These are phyloP conservation scores for Talaromyces atroroseus DNA, from an alignment of 2,329 filamentous ascomycete species.

Conservation along the genomic window DNA sequence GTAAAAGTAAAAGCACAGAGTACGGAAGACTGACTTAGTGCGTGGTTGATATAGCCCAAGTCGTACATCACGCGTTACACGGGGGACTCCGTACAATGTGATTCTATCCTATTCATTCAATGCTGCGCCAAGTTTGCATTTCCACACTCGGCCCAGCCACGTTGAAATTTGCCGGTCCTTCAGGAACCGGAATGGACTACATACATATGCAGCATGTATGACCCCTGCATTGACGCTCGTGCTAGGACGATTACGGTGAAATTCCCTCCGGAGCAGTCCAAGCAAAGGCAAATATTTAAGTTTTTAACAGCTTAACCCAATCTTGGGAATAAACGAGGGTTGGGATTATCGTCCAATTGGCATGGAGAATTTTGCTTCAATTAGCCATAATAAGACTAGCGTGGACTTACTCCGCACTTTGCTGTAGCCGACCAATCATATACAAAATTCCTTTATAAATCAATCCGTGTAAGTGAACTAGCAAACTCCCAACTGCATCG, in stretches of 20 bases:
- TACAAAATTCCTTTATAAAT: background rate
- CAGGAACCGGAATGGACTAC: background rate
- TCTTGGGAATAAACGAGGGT: background rate
- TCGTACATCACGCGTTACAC: background rate
- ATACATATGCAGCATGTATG: background rate
- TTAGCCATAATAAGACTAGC: background rate
- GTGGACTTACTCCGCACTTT: background rate
- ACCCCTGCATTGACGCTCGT: background rate
- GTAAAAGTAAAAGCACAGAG: background rate
- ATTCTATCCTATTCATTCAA: background rate
- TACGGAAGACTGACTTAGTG: background rate
- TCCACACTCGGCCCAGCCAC: background rate
- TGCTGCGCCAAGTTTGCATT: background rate
- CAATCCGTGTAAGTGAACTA: no score
- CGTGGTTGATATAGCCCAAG: background rate
- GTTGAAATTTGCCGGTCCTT: background rate
- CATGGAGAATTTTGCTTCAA: no score
- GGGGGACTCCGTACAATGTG: background rate
- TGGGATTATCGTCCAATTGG: background rate
- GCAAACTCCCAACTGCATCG: no score
- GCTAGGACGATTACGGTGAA: background rate
- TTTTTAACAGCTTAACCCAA: no score
- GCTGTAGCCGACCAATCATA: background rate
- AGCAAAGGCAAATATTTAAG: background rate
- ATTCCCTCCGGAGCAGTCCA: no score